Base-by-base conservation (phyloP, 2,329 filamentous ascomycete species). In the Fusarium sp. region DNA sequence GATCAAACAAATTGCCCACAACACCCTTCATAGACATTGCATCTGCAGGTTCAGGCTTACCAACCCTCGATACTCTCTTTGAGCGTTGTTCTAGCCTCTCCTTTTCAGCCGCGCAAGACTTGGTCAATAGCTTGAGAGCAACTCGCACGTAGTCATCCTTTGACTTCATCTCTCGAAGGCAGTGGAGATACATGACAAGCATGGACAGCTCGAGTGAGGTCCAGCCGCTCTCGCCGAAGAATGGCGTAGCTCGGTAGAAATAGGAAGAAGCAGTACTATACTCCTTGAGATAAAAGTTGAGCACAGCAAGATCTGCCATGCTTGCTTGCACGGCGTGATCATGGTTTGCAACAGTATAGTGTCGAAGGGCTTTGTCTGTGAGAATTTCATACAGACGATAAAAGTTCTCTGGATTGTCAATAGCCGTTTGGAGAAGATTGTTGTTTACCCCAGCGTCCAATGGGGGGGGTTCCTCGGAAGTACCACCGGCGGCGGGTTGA, bases 151-250 rank as follows among this genome's bases (percentile, higher is more conserved):
- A 97, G 70, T 97, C 94, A 58, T 95, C 92, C 67, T 91, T 90
- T 20, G 91, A 90, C 54, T 92, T 86, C 33, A 97, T 87, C 75
- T 93, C 88, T 72, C 93, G 92, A 33, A 99, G 86, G 80, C 95
- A 98, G 54, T 89, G 88, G 1, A 93, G 90, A 79, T 98, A 96
- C 87, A 98, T 92, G 72, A 93, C 89, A 11, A 98, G 87, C 88
- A 97, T 93, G 2, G 92, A 92, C 7, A 94, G 85, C 78, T 98
- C 95, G 18, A 97, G 86, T 2, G 91, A 85, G 59, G 88, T 90
- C 95, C 96, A 98, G 50, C 91, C 89, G 63, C 89, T 91, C 63
- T 92, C 90, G 0, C 92, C 92, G 75, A 96, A 97, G 70, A 93
- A 93, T 0, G 92, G 91, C 1, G 93, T 92, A 47, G 96, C 91